Evolutionary conservation across 1,284 basidiomycete genomes (phyloP).

Genomic region (Coniophora puteana): DNA sequence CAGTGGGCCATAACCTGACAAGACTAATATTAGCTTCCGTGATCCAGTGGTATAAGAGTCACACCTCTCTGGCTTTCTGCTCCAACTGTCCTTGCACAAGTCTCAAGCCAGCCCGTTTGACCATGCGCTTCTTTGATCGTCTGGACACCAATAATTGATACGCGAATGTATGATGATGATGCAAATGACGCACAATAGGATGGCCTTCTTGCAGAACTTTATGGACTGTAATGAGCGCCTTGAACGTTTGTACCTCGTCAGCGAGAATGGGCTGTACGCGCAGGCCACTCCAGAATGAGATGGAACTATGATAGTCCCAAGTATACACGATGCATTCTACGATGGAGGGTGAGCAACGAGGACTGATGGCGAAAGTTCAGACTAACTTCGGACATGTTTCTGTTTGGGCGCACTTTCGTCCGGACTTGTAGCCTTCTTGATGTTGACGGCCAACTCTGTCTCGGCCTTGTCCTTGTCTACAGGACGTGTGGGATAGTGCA

Average conservation of each 20-base stretch:
- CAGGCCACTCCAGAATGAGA: conserved; percentile 94
- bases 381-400: conserved; percentile 94
- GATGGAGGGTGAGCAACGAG: conserved; percentile 14
- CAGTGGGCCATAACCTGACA: conserved; percentile 81
- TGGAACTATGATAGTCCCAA: conserved; percentile 97
- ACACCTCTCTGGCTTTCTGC: conserved; percentile 76
- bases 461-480: conserved; percentile 98
- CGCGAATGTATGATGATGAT: neutral
- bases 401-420: conserved; percentile 94
- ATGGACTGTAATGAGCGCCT: conserved; percentile 92
- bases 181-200: conserved; percentile 64
- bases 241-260: conserved; percentile 96
- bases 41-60: conserved; percentile 12
- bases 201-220: conserved; percentile 96
- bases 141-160: conserved; percentile 50
- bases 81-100: conserved; percentile 85
- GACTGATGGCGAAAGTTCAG: conserved; percentile 2
- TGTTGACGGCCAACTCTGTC: conserved; percentile 85
- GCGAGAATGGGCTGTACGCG: conserved; percentile 92
- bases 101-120: conserved; percentile 96
- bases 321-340: conserved; percentile 96
- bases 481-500: conserved; percentile 91
- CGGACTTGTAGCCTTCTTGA: conserved; percentile 94
- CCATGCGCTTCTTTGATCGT: conserved; percentile 93
- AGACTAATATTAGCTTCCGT: conserved; percentile 7